phyloP scores from a whole-genome alignment of 2,329 filamentous ascomycete species.

The Alternaria brassicae region DNA sequence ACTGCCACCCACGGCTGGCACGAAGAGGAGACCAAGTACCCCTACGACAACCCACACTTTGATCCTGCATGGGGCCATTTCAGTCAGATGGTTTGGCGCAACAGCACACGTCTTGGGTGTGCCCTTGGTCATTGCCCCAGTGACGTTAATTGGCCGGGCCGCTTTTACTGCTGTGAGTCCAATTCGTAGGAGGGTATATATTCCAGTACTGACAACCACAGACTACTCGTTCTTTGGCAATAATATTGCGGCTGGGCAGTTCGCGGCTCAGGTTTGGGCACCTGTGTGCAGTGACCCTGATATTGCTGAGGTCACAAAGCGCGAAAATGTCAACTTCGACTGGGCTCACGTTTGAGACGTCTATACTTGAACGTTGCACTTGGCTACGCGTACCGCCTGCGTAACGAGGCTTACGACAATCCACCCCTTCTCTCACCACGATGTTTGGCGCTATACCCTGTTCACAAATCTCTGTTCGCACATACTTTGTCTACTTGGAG shows the following conservation, averaged over 20 bases:
- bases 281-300: slow-evolving; percentile 39
- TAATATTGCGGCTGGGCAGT: slow-evolving; percentile 40
- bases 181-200: not conserved
- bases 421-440: not conserved
- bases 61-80: slow-evolving; percentile 47
- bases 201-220: slow-evolving; percentile 19
- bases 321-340: slow-evolving; percentile 24
- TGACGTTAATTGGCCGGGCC: slow-evolving; percentile 33
- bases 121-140: slow-evolving; percentile 40
- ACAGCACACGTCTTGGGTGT: slow-evolving; percentile 46
- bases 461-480: not conserved
- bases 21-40: slow-evolving; percentile 46
- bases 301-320: slow-evolving; percentile 21
- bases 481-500: not conserved
- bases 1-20: slow-evolving; percentile 46
- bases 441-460: not conserved
- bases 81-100: slow-evolving; percentile 51
- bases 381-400: not conserved
- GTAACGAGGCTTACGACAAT: not conserved
- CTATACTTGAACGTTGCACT: not conserved
- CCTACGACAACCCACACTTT: slow-evolving; percentile 42
- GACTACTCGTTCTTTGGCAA: slow-evolving; percentile 46
- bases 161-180: slow-evolving; percentile 48
- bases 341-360: slow-evolving; percentile 18
- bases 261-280: slow-evolving; percentile 42